These are phyloP conservation scores for Acacia crassicarpa DNA, from an alignment of 306 rosid genomes.

Conservation along the genomic window DNA sequence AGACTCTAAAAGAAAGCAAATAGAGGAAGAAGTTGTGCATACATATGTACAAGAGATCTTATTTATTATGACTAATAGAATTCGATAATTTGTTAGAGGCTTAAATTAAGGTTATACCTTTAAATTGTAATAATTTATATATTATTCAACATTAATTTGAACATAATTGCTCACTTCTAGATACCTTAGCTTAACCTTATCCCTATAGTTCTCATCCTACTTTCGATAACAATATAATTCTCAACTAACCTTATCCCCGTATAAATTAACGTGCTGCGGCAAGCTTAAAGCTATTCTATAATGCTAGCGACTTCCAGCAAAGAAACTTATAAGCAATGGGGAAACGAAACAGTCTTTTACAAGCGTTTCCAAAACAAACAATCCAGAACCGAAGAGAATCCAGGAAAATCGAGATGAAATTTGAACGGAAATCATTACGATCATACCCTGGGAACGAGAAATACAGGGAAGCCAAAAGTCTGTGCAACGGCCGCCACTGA, in stretches of 20 bases:
- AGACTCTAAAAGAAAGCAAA: slow-evolving; percentile 17
- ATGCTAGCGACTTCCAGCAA: not conserved
- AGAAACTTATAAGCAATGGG: not conserved
- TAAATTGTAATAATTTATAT: not conserved
- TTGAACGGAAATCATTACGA: not conserved
- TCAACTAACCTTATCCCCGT: no score
- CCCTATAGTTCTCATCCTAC: no score
- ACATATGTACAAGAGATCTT: not conserved
- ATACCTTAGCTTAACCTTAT: no score
- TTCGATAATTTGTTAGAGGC: not conserved
- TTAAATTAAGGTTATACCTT: not conserved
- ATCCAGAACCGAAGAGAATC: not conserved
- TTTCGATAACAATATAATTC: no score
- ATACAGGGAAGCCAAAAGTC: not conserved
- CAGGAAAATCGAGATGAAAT: not conserved
- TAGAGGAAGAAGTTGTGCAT: not conserved
- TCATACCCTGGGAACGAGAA: not conserved
- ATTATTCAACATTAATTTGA: not conserved
- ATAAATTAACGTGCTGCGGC: no score
- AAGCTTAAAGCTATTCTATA: not conserved
- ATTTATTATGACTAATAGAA: not conserved
- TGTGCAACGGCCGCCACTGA: not conserved
- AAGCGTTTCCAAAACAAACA: not conserved
- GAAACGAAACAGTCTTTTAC: not conserved
- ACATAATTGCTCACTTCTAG: not conserved